These are phyloP conservation scores for Omphalotus guepiniiformis DNA, from an alignment of 768 basidiomycete species.

Conservation along the genomic window DNA sequence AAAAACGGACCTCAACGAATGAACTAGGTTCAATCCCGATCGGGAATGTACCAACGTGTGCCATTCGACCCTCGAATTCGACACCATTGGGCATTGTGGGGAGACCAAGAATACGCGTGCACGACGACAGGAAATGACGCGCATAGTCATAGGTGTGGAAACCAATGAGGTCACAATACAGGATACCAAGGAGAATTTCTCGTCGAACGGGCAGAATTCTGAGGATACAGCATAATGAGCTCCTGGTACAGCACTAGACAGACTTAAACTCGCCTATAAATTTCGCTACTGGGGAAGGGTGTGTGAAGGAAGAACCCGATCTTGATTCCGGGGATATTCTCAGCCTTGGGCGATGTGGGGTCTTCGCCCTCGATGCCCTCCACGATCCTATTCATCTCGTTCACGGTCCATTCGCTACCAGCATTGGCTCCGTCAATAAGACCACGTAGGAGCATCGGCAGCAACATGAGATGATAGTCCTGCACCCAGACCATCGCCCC, in stretches of 20 bases:
- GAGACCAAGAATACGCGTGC: conserved; percentile 91
- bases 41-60: conserved; percentile 97
- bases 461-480: conserved; percentile 96
- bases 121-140: conserved; percentile 97
- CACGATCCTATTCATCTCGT: conserved; percentile 64
- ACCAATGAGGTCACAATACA: conserved; percentile 96
- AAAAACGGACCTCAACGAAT: conserved; percentile 65
- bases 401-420: conserved; percentile 51
- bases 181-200: conserved; percentile 93
- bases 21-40: conserved; percentile 96
- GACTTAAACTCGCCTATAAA: conserved; percentile 71
- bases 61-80: conserved; percentile 91
- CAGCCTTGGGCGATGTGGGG: conserved; percentile 28
- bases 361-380: conserved; percentile 64
- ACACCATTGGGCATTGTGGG: conserved; percentile 98
- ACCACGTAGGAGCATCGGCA: conserved; percentile 91
- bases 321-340: conserved; percentile 65
- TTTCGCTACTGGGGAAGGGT: conserved; percentile 96
- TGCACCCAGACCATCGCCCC: conserved; percentile 99
- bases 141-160: conserved; percentile 99
- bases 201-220: conserved; percentile 96
- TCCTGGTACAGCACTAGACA: conserved; percentile 2
- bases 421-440: conserved; percentile 70
- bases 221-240: conserved; percentile 9
- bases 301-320: conserved; percentile 99